phyloP scores from a whole-genome alignment of 1,139 yeast genomes.

The Protomyces gravidus region DNA sequence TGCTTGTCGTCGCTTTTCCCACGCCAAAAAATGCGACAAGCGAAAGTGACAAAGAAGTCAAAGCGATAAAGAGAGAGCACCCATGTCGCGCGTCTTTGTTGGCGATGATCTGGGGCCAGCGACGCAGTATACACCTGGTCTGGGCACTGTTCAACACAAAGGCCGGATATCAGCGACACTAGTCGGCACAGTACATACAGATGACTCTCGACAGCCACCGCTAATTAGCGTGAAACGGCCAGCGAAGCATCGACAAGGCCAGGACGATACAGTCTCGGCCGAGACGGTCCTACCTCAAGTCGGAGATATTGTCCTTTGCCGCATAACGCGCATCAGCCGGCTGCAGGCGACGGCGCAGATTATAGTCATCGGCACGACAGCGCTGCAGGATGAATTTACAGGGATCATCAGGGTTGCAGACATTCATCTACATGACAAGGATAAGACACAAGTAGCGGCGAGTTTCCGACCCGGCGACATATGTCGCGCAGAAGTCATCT shows the following conservation, averaged over 20 bases:
- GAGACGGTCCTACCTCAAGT: slow-evolving; percentile 62
- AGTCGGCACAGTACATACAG: slow-evolving; percentile 2
- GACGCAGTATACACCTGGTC: slow-evolving; percentile 31
- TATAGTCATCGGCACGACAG: slow-evolving; percentile 61
- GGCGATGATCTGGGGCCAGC: slow-evolving; percentile 34
- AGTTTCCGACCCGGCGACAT: slow-evolving; percentile 90
- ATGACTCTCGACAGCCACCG: neutral
- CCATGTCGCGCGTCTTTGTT: slow-evolving; percentile 26
- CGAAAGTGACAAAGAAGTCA: neutral
- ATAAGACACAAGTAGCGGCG: slow-evolving; percentile 71
- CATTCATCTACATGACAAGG: slow-evolving; percentile 85
- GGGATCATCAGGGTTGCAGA: slow-evolving; percentile 66
- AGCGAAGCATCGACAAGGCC: neutral
- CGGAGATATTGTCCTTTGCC: slow-evolving; percentile 74
- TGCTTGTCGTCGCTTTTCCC: neutral
- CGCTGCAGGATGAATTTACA: slow-evolving; percentile 63
- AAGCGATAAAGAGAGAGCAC: neutral
- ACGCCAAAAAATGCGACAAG: neutral
- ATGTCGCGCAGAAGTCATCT: slow-evolving; percentile 67
- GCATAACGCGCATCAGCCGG: slow-evolving; percentile 61
- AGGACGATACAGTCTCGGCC: neutral
- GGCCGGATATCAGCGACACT: slow-evolving; percentile 32
- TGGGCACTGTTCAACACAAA: slow-evolving; percentile 32
- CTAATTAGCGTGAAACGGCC: neutral
- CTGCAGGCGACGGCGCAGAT: slow-evolving; percentile 81